Base-by-base conservation (phyloP, 805 yeast genomes). In the Saturnispora besseyi region DNA sequence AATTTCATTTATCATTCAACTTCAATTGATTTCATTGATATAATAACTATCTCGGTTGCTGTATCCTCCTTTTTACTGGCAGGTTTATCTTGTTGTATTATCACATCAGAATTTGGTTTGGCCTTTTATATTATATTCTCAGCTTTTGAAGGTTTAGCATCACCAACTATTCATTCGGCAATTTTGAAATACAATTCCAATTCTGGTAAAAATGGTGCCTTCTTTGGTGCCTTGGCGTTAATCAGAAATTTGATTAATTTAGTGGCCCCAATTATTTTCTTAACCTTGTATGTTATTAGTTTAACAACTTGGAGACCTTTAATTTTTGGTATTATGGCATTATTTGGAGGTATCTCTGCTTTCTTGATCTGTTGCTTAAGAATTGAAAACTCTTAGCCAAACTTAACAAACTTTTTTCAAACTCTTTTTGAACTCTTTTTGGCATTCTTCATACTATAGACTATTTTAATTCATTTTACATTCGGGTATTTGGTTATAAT, bases 161-260 rank as follows among this genome's bases (percentile, higher is more conserved):
- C 77, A 0, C 91, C 93, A 1, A 71, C 82, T 0, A 54, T 82
- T 10, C 82, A 78, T 57, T 72, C 84, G 0, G 55, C 84, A 1
- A 64, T 83, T 10, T 71, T 81, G 48, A 85, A 85, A 61, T 80
- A 81, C 61, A 76, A 73, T 53, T 31, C 51, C 13, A 77, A 79
- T 1, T 78, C 78, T 38, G 71, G 74, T 12, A 74, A 74, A 53
- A 72, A 78, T 4, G 95, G 95, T 15, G 88, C 83, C 62, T 70
- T 82, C 15, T 84, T 83, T 65, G 89, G 91, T 9, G 87, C 83
- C 0, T 62, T 84, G 41, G 78, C 87, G 0, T 61, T 84, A 45
- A 60, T 82, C 15, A 77, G 79, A 59, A 81, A 78, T 54, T 45
- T 75, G 0, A 62, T 75, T 4, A 63, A 68, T 51, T 65, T 82